phyloP scores from a whole-genome alignment of 768 basidiomycete species.

The Mycena amicta region DNA sequence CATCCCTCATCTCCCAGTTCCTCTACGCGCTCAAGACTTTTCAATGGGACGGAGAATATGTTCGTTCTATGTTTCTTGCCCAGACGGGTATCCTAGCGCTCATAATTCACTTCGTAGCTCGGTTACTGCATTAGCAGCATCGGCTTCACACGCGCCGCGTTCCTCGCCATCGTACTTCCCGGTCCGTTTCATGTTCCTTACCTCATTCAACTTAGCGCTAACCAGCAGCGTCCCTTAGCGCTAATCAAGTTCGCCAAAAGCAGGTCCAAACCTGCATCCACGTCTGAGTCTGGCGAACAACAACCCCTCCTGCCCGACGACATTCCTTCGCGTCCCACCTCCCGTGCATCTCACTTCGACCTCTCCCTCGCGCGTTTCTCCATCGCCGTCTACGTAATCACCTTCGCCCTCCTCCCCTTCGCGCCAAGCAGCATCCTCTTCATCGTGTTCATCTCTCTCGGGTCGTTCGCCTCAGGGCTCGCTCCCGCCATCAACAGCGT shows the following conservation, averaged over 20 bases:
- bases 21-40: background rate
- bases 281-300: slow-evolving; percentile 17
- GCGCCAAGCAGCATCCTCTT: slow-evolving; percentile 39
- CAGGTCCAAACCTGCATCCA: slow-evolving; percentile 25
- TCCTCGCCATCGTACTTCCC: background rate
- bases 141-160: background rate
- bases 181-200: too few species aligned
- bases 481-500: slow-evolving; percentile 71
- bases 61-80: background rate
- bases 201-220: too few species aligned
- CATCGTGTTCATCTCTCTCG: slow-evolving; percentile 48
- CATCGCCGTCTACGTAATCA: slow-evolving; percentile 54
- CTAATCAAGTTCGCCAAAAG: slow-evolving; percentile 32
- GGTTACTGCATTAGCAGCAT: slow-evolving; percentile 1
- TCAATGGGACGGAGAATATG: slow-evolving; percentile 1
- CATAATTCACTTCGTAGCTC: background rate
- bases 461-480: slow-evolving; percentile 65
- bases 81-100: background rate
- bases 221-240: too few species aligned
- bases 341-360: slow-evolving; percentile 54
- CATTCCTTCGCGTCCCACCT: slow-evolving; percentile 7
- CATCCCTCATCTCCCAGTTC: background rate
- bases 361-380: slow-evolving; percentile 68
- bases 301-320: slow-evolving; percentile 19
- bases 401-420: slow-evolving; percentile 51